phyloP scores from a whole-genome alignment of 768 basidiomycete species.

The Kwoniella heveanensis region DNA sequence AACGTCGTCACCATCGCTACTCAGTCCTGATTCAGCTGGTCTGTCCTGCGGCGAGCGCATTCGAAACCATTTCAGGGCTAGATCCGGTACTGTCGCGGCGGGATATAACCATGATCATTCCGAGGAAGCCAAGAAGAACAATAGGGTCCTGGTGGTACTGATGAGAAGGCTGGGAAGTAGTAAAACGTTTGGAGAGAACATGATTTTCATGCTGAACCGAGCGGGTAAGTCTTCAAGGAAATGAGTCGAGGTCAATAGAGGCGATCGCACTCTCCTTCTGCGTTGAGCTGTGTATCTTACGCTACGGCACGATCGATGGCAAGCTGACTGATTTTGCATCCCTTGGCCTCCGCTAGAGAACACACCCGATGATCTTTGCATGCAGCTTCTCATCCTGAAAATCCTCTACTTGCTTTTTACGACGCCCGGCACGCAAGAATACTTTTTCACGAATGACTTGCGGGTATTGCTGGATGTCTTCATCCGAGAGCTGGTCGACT shows the following conservation, averaged over 20 bases:
- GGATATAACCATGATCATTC: conserved; percentile 38
- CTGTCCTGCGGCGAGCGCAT: conserved; percentile 18
- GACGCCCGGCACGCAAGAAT: conserved; percentile 86
- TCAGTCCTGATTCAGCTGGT: conserved; percentile 10
- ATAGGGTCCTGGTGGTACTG: conserved; percentile 79
- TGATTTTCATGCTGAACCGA: conserved; percentile 98
- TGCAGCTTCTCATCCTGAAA: conserved; percentile 92
- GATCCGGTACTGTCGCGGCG: conserved; percentile 25
- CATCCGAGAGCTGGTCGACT: conserved; percentile 84
- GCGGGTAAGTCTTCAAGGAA: too few species aligned
- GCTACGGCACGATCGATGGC: too few species aligned
- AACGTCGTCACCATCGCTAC: not conserved
- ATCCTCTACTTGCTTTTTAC: conserved; percentile 93
- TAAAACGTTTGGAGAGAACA: conserved; percentile 95
- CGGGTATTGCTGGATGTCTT: conserved; percentile 97
- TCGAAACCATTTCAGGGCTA: conserved; percentile 36
- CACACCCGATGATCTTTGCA: conserved; percentile 86
- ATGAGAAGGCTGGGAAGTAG: conserved; percentile 81
- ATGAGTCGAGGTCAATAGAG: too few species aligned
- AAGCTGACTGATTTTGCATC: conserved; percentile 9
- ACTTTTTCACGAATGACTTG: conserved; percentile 97
- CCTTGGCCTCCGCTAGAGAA: conserved; percentile 62
- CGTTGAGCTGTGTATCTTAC: too few species aligned
- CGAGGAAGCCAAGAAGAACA: conserved; percentile 59
- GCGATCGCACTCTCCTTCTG: too few species aligned